Evolutionary conservation across 176 grass and related monocot species (phyloP).

Genomic region (Ensete ventricosum): DNA sequence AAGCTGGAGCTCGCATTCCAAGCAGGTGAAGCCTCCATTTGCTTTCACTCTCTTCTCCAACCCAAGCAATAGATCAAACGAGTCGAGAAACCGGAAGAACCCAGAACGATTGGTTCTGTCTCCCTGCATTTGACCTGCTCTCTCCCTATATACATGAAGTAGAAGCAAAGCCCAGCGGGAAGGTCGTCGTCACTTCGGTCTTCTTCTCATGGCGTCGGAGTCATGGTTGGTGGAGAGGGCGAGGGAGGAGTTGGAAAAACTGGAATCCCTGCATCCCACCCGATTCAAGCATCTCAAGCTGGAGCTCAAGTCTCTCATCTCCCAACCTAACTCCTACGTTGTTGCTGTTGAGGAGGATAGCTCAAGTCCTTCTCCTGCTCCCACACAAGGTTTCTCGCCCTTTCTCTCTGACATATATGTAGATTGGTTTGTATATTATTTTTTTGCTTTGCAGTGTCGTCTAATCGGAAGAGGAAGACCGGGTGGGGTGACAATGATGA

Average conservation of each 20-base stretch:
- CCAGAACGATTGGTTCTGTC: no score
- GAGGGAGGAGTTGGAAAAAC: conserved; percentile 56
- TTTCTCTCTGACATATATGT: no score
- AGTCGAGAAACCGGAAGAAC: no score
- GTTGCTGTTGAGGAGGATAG: no score
- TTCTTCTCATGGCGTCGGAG: conserved; percentile 13
- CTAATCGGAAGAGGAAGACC: conserved; percentile 58
- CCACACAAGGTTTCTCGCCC: conserved; percentile 1
- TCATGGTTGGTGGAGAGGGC: conserved; percentile 64
- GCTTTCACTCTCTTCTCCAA: no score
- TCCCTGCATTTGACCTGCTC: no score
- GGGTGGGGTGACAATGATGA: conserved; percentile 3
- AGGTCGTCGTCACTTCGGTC: background rate
- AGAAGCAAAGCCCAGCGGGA: no score
- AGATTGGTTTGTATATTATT: background rate
- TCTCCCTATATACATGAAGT: no score
- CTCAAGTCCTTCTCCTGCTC: background rate
- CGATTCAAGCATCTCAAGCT: conserved; percentile 63
- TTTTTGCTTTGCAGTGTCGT: conserved; percentile 34
- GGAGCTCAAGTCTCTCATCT: conserved; percentile 61
- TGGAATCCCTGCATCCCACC: conserved; percentile 60
- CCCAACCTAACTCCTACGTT: conserved; percentile 27
- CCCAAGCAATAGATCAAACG: no score
- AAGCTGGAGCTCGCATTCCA: no score
- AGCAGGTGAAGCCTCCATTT: no score